phyloP scores from a whole-genome alignment of 1,284 basidiomycete genomes.

The Papiliotrema nemorosa region DNA sequence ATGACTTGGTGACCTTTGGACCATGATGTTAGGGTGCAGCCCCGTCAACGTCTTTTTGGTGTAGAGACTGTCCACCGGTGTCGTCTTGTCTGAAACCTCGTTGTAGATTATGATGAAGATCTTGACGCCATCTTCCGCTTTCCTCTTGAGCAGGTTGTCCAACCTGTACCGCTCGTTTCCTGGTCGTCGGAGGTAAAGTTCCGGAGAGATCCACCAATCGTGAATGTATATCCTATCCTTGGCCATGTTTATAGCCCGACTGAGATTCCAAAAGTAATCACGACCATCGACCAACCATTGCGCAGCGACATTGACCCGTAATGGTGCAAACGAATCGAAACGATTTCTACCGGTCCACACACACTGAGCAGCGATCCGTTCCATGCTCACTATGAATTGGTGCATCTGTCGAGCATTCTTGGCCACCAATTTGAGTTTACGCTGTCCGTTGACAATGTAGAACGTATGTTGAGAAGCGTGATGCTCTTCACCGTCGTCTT shows the following conservation, averaged over 20 bases:
- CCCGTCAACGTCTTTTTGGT: constrained; percentile 81
- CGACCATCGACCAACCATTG: constrained; percentile 99
- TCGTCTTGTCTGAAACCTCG: constrained; percentile 96
- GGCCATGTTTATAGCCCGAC: constrained; percentile 84
- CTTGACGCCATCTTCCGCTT: constrained; percentile 94
- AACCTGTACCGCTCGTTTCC: constrained; percentile 82
- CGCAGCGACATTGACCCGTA: constrained; percentile 85
- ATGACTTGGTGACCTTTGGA: constrained; percentile 95
- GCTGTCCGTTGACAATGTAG: constrained; percentile 87
- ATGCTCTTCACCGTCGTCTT: constrained; percentile 31
- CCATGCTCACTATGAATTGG: constrained; percentile 92
- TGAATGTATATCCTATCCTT: constrained; percentile 88
- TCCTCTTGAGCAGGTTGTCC: constrained; percentile 81
- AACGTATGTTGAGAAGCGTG: constrained; percentile 73
- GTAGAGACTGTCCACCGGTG: constrained; percentile 87
- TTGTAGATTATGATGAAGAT: constrained; percentile 95
- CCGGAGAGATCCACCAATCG: constrained; percentile 80
- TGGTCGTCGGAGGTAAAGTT: constrained; percentile 79
- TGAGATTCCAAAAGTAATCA: constrained; percentile 98
- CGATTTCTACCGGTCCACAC: constrained; percentile 78
- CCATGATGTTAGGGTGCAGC: constrained; percentile 89
- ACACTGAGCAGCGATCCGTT: constrained; percentile 72
- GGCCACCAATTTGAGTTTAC: constrained; percentile 80
- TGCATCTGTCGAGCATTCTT: constrained; percentile 94
- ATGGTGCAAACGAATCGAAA: constrained; percentile 92